phyloP scores from a whole-genome alignment of 1,139 yeast genomes.

The Candida pseudocylindracea region DNA sequence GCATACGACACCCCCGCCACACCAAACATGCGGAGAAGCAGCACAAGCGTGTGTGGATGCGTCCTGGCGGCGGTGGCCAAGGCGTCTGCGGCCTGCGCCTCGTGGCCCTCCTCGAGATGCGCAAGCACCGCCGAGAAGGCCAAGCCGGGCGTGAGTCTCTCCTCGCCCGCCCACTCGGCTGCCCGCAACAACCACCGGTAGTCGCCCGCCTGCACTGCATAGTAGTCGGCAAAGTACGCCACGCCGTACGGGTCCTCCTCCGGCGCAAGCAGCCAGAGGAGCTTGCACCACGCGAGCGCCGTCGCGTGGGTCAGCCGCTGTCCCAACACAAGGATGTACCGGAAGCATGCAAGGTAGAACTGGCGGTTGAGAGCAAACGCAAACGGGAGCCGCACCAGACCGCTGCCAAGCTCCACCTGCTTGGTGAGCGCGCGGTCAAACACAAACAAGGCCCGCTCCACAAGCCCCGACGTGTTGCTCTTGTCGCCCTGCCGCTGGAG shows the following conservation, averaged over 20 bases:
- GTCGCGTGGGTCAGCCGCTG: slow-evolving; percentile 62
- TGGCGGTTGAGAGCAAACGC: slow-evolving; percentile 58
- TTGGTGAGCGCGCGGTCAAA: slow-evolving; percentile 39
- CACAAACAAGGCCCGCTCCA: slow-evolving; percentile 59
- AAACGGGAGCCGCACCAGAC: slow-evolving; percentile 52
- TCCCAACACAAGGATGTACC: slow-evolving; percentile 48
- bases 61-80: slow-evolving; percentile 19
- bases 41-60: slow-evolving; percentile 28
- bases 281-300: slow-evolving; percentile 54
- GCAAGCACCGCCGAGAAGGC: slow-evolving; percentile 51
- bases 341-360: slow-evolving; percentile 50
- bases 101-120: slow-evolving; percentile 16
- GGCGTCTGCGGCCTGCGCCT: slow-evolving; percentile 23
- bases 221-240: slow-evolving; percentile 62
- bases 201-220: slow-evolving; percentile 47
- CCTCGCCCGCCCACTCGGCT: no score
- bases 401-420: slow-evolving; percentile 25
- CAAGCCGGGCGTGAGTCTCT: slow-evolving; percentile 40
- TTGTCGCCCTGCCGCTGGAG: slow-evolving; percentile 60
- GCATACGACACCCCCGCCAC: slow-evolving; percentile 3
- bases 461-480: slow-evolving; percentile 42
- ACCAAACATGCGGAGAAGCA: slow-evolving; percentile 21
- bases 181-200: slow-evolving; percentile 31
- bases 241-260: slow-evolving; percentile 74
- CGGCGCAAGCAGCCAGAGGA: slow-evolving; percentile 47